These are phyloP conservation scores for Ampelocalamus luodianensis DNA, from an alignment of 176 grass and related monocot species.

Conservation along the genomic window DNA sequence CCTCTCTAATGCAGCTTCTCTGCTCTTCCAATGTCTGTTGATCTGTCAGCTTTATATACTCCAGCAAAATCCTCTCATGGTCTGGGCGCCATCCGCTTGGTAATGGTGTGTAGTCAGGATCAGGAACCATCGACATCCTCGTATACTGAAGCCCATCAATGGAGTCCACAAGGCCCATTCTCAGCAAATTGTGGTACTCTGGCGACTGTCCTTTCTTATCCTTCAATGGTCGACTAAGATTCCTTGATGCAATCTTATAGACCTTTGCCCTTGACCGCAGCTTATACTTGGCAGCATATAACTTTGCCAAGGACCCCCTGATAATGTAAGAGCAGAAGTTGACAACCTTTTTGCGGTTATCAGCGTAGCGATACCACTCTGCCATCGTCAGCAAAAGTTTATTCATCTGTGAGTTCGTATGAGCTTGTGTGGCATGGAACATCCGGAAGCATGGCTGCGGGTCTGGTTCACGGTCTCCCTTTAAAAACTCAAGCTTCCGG, in stretches of 20 bases:
- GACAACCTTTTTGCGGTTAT: constrained; percentile 96
- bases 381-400: constrained; percentile 86
- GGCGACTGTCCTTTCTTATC: constrained; percentile 96
- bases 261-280: constrained; percentile 95
- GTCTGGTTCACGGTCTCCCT: constrained; percentile 93
- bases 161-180: constrained; percentile 92
- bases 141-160: constrained; percentile 96
- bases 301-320: constrained; percentile 85
- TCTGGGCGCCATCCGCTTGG: constrained; percentile 76
- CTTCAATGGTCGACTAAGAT: constrained; percentile 93
- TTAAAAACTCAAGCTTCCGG: constrained; percentile 85
- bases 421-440: constrained; percentile 97
- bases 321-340: constrained; percentile 98
- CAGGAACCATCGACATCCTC: constrained; percentile 96
- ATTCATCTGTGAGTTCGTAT: constrained; percentile 97
- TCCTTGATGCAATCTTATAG: constrained; percentile 97
- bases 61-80: constrained; percentile 84
- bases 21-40: constrained; percentile 72
- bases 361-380: constrained; percentile 94
- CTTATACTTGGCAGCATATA: constrained; percentile 99
- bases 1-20: constrained; percentile 65
- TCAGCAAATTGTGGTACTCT: constrained; percentile 91
- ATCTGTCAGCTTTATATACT: constrained; percentile 87
- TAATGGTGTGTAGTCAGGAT: constrained; percentile 83
- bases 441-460: constrained; percentile 96